These are phyloP conservation scores for Microstegium vimineum DNA, from an alignment of 176 grass and related monocot species.

Conservation along the genomic window DNA sequence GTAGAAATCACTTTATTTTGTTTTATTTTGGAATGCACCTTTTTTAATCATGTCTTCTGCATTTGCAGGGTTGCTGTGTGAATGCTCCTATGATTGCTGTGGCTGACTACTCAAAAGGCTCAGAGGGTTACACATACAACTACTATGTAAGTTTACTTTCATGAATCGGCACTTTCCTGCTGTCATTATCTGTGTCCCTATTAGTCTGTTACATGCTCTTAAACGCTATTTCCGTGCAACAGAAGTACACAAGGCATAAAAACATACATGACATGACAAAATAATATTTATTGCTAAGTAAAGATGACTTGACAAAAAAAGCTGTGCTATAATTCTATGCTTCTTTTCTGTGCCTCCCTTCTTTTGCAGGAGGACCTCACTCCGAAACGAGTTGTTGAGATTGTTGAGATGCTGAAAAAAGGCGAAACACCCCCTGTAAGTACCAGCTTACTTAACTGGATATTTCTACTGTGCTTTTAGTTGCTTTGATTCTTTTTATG, in stretches of 20 bases:
- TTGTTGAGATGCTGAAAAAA: conserved; percentile 90
- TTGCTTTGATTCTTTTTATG: background rate
- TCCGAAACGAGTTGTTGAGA: conserved; percentile 77
- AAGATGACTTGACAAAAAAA: background rate
- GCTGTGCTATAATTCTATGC: background rate
- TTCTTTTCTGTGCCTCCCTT: background rate
- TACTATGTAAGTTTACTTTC: conserved; percentile 68
- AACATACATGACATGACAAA: background rate
- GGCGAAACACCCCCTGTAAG: conserved; percentile 81
- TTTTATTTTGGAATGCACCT: background rate
- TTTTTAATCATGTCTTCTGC: background rate
- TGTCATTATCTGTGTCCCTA: background rate
- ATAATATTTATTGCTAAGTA: background rate
- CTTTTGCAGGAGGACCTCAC: conserved; percentile 76
- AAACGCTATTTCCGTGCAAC: background rate
- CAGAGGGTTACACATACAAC: conserved; percentile 73
- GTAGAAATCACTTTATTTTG: background rate
- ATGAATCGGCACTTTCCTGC: background rate
- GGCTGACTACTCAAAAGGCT: conserved; percentile 66
- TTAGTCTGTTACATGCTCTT: background rate
- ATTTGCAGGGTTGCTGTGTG: conserved; percentile 65
- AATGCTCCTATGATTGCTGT: conserved; percentile 85
- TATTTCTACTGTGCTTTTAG: background rate
- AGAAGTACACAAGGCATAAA: background rate
- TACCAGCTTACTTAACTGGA: conserved; percentile 14